Base-by-base conservation (phyloP, 257 asterid species). In the Fraxinus anomala region DNA sequence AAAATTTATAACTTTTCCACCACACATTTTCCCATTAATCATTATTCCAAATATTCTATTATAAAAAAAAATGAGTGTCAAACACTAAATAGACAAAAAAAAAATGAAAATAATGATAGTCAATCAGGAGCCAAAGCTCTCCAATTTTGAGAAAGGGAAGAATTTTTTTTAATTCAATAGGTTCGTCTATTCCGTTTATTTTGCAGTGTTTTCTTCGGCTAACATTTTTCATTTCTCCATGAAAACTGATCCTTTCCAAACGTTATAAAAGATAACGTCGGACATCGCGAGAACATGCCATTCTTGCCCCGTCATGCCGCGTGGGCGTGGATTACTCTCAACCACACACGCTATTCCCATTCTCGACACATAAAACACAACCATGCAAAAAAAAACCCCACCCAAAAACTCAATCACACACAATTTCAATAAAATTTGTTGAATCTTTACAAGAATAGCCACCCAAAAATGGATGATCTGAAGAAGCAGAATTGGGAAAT, bases 361-460 rank as follows among this genome's bases (percentile, higher is more conserved):
- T 51, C 79, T 56, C 65, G n/a, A 51, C 63, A 51, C 23, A 51
- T 19, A 24, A 77, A 16, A 37, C 34, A 78, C 16, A 39, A 40
- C 79, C 83, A 73, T 79, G 83, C 83, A 74, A 65, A 0, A 49
- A 49, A 72, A 78, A 82, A 1, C 49, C 65, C 28, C 33, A 80
- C 31, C 79, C 37, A 36, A 19, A 63, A 73, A 73, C 71, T 31
- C 37, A 6, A 17, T 40, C n/a, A 23, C 5, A 24, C 10, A 68
- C 12, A 56, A 17, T 56, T 56, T 56, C 73, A 31, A 40, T 16
- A 75, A 31, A 39, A 30, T 70, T 70, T 21, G n/a, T 23, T 40
- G 34, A 10, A 21, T 39, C 44, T 44, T 28, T 19, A n/a, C 11
- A 56, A 30, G 47, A 73, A 75, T 34, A 84, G 42, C 54, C 72